These are phyloP conservation scores for Fusarium sacchari DNA, from an alignment of 2,329 filamentous ascomycete genomes.

Conservation along the genomic window DNA sequence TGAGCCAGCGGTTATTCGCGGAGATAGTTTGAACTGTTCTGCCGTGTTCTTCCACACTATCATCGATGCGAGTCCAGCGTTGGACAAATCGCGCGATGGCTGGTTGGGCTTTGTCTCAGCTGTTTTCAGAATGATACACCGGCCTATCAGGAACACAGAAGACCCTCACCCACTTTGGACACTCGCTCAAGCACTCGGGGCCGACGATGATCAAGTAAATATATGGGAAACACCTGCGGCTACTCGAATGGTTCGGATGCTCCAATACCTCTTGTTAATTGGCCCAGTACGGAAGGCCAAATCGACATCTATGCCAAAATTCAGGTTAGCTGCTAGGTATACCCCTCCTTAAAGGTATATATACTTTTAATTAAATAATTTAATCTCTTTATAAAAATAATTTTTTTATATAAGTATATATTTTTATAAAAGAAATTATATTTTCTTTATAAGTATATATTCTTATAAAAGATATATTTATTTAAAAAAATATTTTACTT, in stretches of 20 bases:
- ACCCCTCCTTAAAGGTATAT: too few species aligned
- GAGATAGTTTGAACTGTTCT: not conserved
- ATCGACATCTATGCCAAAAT: too few species aligned
- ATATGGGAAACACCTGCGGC: not conserved
- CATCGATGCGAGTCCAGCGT: not conserved
- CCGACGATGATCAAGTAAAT: not conserved
- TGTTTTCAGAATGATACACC: not conserved
- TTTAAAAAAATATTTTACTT: too few species aligned
- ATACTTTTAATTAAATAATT: too few species aligned
- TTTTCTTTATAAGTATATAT: too few species aligned
- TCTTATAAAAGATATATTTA: too few species aligned
- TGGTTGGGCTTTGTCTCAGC: not conserved
- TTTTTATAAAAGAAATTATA: too few species aligned
- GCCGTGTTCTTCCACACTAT: not conserved
- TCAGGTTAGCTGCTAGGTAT: too few species aligned
- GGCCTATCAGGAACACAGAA: fast-evolving
- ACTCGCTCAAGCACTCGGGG: not conserved
- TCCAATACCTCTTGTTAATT: not conserved
- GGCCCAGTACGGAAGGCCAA: too few species aligned
- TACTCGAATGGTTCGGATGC: not conserved
- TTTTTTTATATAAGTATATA: too few species aligned
- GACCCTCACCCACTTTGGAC: not conserved
- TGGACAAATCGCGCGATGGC: not conserved
- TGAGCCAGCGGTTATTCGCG: not conserved
- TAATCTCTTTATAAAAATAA: too few species aligned